Evolutionary conservation across 495 filamentous ascomycete genomes (phyloP).

Genomic region (Lentithecium fluviatile): DNA sequence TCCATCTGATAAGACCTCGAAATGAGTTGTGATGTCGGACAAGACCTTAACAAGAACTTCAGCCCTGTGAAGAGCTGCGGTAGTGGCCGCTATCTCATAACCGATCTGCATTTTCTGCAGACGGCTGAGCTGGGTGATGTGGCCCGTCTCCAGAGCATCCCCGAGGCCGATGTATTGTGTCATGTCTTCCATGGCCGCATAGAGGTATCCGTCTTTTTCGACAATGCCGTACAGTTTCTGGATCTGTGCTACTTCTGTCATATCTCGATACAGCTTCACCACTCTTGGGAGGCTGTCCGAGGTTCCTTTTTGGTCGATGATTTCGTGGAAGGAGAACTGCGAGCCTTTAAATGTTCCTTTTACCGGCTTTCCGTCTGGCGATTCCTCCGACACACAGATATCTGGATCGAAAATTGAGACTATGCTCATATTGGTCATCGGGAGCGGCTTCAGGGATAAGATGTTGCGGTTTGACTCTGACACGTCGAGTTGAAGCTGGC

Average conservation of each 20-base stretch:
- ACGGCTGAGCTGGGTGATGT: not conserved
- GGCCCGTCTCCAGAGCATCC: not conserved
- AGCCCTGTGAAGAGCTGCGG: not conserved
- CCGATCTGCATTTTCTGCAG: not conserved
- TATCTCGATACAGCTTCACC: not conserved
- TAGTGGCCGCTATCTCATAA: not conserved
- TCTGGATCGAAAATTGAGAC: not conserved
- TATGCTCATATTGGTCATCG: not conserved
- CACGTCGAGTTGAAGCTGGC: not conserved
- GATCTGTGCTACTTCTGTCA: slow-evolving; percentile 1
- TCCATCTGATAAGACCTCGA: not conserved
- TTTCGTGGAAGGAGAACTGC: not conserved
- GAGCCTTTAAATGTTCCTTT: slow-evolving; percentile 1
- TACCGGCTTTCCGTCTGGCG: not conserved
- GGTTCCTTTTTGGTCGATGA: not conserved
- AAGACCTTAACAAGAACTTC: slow-evolving; percentile 1
- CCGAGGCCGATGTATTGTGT: not conserved
- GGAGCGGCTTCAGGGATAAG: slow-evolving; percentile 1
- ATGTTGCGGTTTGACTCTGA: slow-evolving; percentile 1
- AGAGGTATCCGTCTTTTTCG: not conserved
- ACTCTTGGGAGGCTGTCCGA: not conserved
- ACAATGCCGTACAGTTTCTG: not conserved
- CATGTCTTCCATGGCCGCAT: slow-evolving; percentile 2
- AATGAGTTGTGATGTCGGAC: not conserved
- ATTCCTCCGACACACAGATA: not conserved